A percentile compares a stretch with the other conserved stretches of the same genome.
phyloP scores from a whole-genome alignment of 2,329 filamentous ascomycete species.

The Teratosphaeriaceae sp. region DNA sequence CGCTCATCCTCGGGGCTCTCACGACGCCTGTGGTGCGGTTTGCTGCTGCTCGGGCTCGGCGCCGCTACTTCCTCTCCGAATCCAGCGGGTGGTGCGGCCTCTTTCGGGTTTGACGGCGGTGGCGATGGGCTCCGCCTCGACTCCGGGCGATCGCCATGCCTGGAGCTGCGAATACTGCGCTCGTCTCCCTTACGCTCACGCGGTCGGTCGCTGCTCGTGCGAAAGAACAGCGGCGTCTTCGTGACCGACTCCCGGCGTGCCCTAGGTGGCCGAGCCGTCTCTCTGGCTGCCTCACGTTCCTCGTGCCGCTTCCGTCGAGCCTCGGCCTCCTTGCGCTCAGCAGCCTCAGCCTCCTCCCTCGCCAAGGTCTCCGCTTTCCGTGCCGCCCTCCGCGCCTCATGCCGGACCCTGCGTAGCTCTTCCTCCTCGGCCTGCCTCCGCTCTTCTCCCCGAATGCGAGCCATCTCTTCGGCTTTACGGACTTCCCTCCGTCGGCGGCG shows the following conservation, averaged over 20 bases:
- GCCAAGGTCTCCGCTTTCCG: conserved; percentile 20
- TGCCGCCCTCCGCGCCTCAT: conserved; percentile 19
- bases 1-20: conserved; percentile 6
- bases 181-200: conserved; percentile 1
- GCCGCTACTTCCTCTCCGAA: not conserved
- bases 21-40: conserved; percentile 6
- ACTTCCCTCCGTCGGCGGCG: conserved; percentile 13
- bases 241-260: conserved; percentile 7
- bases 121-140: conserved; percentile 4
- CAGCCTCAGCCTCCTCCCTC: conserved; percentile 14
- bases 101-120: not conserved
- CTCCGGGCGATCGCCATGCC: not conserved
- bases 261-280: conserved; percentile 1
- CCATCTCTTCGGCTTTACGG: conserved; percentile 15
- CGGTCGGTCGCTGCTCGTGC: conserved; percentile 3
- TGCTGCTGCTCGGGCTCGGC: conserved; percentile 6
- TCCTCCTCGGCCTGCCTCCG: conserved; percentile 18
- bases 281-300: conserved; percentile 20
- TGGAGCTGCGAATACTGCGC: not conserved
- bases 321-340: conserved; percentile 17
- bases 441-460: conserved; percentile 18
- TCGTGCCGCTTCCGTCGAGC: conserved; percentile 12
- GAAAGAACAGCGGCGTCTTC: conserved; percentile 7
- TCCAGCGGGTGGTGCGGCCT: not conserved
- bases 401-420: conserved; percentile 18